phyloP scores from a whole-genome alignment of 208 protist genomes.

The Angomonas deanei region DNA sequence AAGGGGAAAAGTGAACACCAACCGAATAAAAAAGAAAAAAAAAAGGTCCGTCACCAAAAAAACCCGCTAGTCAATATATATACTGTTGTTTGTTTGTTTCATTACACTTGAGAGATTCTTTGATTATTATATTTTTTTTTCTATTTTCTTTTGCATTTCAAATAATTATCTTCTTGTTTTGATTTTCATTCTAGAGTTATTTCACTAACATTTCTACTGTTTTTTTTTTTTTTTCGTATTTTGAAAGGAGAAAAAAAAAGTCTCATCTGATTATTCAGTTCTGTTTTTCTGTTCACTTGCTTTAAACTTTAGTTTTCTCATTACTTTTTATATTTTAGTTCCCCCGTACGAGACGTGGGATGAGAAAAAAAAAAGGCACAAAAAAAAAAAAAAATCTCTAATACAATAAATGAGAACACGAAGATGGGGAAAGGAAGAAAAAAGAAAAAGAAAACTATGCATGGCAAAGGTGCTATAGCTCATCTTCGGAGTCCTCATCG shows the following conservation, averaged over 20 bases:
- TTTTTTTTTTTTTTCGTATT: background rate
- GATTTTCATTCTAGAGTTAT: background rate
- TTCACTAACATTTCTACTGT: background rate
- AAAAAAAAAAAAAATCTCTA: constrained; percentile 14
- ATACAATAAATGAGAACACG: background rate
- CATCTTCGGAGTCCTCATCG: constrained; percentile 7
- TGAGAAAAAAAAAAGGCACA: background rate
- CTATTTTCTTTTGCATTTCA: no score
- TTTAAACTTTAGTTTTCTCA: background rate
- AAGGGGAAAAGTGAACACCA: background rate
- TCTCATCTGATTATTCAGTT: background rate
- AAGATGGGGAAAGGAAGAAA: constrained; percentile 1
- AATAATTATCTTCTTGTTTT: background rate
- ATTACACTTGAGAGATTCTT: no score
- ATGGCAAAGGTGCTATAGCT: background rate
- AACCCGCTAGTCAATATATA: no score
- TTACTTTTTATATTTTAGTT: background rate
- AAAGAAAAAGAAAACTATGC: constrained; percentile 6
- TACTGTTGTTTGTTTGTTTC: no score
- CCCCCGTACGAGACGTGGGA: no score
- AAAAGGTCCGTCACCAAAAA: no score
- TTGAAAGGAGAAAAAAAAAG: no score
- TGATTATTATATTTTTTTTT: no score
- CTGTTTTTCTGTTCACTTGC: background rate
- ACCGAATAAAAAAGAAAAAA: no score